Evolutionary conservation across 2,329 filamentous ascomycete genomes (phyloP).

Genomic region (Capronia epimyces): DNA sequence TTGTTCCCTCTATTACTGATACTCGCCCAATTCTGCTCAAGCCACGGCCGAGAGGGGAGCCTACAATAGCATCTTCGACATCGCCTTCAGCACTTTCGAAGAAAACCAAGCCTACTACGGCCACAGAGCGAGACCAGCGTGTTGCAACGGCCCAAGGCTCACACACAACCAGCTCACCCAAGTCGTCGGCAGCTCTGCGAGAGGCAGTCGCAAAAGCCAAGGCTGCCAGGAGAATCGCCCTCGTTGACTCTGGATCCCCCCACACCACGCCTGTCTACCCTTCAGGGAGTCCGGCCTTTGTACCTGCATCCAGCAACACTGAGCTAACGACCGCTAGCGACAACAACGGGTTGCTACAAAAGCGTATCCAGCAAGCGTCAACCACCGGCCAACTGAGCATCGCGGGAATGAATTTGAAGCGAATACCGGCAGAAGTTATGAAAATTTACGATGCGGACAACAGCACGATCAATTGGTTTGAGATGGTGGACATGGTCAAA

Average conservation of each 20-base stretch:
- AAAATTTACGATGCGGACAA: constrained; percentile 77
- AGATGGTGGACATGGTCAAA: constrained; percentile 78
- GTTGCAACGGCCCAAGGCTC: constrained; percentile 1
- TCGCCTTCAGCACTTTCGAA: constrained; percentile 7
- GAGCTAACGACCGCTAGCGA: constrained; percentile 55
- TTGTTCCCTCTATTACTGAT: constrained; percentile 5
- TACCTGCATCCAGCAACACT: constrained; percentile 34
- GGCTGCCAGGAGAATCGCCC: constrained; percentile 38
- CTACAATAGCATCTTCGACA: constrained; percentile 15
- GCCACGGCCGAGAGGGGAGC: constrained; percentile 19
- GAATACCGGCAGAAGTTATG: constrained; percentile 76
- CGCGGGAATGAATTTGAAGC: constrained; percentile 70
- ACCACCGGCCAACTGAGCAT: constrained; percentile 81
- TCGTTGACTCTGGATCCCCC: neutral
- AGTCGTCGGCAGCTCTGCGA: constrained; percentile 73
- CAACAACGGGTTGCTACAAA: constrained; percentile 63
- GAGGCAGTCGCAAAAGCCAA: constrained; percentile 93
- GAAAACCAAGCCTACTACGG: constrained; percentile 2
- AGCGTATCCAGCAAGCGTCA: constrained; percentile 66
- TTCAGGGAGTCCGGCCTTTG: neutral
- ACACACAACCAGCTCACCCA: constrained; percentile 42
- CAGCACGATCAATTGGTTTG: constrained; percentile 70
- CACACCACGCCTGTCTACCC: neutral
- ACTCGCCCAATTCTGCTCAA: constrained; percentile 8
- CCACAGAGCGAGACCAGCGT: neutral